Conservation (phyloP, 2,329 filamentous ascomycete genomes). For the Leptographium galeiforme region DNA sequence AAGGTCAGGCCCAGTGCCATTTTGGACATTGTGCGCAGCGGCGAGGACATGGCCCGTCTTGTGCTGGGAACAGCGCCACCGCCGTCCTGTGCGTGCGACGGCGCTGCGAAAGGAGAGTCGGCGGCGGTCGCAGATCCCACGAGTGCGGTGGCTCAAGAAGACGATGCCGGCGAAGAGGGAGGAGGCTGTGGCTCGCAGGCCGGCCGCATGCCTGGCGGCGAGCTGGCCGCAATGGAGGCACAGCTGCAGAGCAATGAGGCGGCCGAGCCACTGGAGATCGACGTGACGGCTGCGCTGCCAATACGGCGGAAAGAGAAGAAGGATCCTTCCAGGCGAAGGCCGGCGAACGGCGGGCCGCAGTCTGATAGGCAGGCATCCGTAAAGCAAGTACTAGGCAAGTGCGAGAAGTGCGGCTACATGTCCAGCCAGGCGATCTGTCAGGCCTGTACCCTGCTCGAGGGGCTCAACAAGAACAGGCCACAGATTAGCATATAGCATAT, state of each 20-base stretch:
- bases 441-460: conserved; percentile 80
- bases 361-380: conserved; percentile 16
- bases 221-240: conserved; percentile 74
- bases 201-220: conserved; percentile 53
- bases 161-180: not conserved
- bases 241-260: conserved; percentile 52
- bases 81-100: conserved; percentile 5
- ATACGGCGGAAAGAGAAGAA: conserved; percentile 6
- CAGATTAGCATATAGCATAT: conserved; percentile 37
- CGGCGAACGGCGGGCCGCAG: conserved; percentile 11
- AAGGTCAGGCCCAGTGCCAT: conserved; percentile 88
- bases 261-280: conserved; percentile 48
- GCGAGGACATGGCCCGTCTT: conserved; percentile 90
- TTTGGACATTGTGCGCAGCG: conserved; percentile 83
- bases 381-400: conserved; percentile 71
- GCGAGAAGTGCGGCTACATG: conserved; percentile 83
- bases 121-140: not conserved
- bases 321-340: conserved; percentile 13
- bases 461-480: conserved; percentile 67
- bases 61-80: conserved; percentile 45
- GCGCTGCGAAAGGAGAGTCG: not conserved
- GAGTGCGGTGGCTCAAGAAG: not conserved
- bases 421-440: conserved; percentile 91
- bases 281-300: conserved; percentile 38
- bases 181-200: conserved; percentile 60